Evolutionary conservation across 2,329 filamentous ascomycete species (phyloP), one percentile per base, ranked within the genome.

Genomic region (Akanthomyces uredinophilus): DNA sequence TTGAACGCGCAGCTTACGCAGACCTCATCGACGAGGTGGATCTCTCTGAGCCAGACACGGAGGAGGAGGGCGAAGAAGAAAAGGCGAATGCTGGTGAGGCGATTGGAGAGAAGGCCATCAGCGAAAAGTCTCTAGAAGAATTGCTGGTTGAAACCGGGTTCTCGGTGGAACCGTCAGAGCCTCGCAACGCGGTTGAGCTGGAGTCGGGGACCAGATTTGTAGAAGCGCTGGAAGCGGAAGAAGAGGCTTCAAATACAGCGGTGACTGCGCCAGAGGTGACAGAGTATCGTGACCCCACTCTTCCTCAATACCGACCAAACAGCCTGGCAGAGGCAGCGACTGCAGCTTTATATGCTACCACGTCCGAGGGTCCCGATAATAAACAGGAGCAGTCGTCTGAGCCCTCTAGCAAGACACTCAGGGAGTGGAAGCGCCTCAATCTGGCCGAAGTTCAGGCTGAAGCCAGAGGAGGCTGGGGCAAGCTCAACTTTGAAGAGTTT

Each of bases 401-500:
- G 29, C 54, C 54, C 20, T 41, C 70, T 2, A 56, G 64, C 4
- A 67, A 70, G 39, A 78, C 71, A 35, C 71, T 86, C 18, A 67
- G 76, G 29, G 69, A 75, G 32, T 85, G 81, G 80, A 84, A 82
- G 68, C 72, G 74, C 32, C 77, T 93, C 8, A 86, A 89, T 66
- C 71, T 81, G 18, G 83, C 88, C 1, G 90, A 95, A 70, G 77
- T 81, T 43, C 87, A 92, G 71, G 88, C 91, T 2, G 81, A 80
- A 61, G 78, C 82, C 63, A 82, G 91, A 29, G 91, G 90, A n/a
- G 93, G 92, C 1, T 90, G 87, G 75, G 94, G 92, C 1, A 85
- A 87, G 70, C 78, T 98, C 53, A 90, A 77, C 70, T 93, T 88
- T 66, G 81, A 83, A 1, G 95, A 98, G 74, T 96, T 98, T 74